A percentile compares a stretch with the other conserved stretches of the same genome.
phyloP scores from a whole-genome alignment of 75 land plant genomes.

The Adiantum capillusveneris region DNA sequence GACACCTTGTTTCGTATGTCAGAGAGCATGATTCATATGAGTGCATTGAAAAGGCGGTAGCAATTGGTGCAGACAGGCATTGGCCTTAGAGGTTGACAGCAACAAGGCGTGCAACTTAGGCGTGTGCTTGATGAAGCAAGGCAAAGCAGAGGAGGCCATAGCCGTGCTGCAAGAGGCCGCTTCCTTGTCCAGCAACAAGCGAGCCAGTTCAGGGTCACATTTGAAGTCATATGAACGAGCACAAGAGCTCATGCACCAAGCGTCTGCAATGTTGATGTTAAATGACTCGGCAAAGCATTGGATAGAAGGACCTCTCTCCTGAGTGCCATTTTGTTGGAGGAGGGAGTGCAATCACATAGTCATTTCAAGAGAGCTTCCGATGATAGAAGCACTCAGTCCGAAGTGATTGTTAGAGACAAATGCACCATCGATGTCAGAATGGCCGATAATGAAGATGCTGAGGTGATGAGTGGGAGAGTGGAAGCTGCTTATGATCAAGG shows the following conservation, averaged over 20 bases:
- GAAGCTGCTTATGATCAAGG: not conserved
- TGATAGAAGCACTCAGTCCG: too few relatives aligned
- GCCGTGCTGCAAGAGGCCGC: constrained; percentile 47
- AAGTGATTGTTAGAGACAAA: too few relatives aligned
- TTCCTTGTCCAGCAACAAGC: not conserved
- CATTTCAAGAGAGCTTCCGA: not conserved
- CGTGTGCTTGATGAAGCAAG: constrained; percentile 25
- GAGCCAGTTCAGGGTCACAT: constrained; percentile 19
- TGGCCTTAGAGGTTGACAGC: constrained; percentile 18
- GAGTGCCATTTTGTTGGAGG: not conserved
- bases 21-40: too few relatives aligned
- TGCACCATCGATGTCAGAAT: too few relatives aligned
- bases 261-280: too few relatives aligned
- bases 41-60: too few relatives aligned
- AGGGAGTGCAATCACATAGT: not conserved
- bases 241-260: constrained; percentile 19
- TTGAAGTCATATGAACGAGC: constrained; percentile 29
- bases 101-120: constrained; percentile 28
- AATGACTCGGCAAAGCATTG: too few relatives aligned
- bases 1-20: too few relatives aligned
- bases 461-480: not conserved
- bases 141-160: constrained; percentile 32
- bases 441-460: not conserved
- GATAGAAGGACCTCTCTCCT: not conserved
- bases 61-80: constrained; percentile 3